Evolutionary conservation across 345 rosid genomes (phyloP).

Genomic region (Syzygium aromaticum): DNA sequence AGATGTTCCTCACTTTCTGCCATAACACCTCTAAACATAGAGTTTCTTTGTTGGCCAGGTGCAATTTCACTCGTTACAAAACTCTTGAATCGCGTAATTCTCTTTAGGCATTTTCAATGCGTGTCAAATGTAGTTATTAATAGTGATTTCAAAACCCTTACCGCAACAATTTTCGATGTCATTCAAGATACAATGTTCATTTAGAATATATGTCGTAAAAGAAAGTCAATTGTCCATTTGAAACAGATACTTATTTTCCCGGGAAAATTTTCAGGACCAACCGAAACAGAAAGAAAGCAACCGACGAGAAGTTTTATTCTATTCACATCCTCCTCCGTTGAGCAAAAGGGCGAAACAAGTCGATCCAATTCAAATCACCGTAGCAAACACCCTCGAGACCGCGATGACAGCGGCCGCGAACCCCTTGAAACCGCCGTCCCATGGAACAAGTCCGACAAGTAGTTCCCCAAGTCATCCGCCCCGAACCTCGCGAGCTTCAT

Average conservation of each 20-base stretch:
- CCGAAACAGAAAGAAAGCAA: background rate
- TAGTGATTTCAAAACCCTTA: background rate
- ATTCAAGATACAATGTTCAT: background rate
- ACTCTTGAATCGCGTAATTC: background rate
- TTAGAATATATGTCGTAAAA: background rate
- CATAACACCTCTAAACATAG: background rate
- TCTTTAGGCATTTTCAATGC: background rate
- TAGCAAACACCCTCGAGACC: background rate
- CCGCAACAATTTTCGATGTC: background rate
- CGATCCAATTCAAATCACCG: background rate
- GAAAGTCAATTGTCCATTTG: background rate
- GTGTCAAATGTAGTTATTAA: background rate
- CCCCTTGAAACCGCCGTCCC: background rate
- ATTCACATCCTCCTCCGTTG: background rate
- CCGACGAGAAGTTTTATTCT: background rate
- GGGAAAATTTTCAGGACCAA: background rate
- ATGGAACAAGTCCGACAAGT: constrained; percentile 14
- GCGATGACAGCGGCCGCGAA: background rate
- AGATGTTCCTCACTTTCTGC: background rate
- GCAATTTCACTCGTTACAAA: background rate
- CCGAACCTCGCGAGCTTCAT: constrained; percentile 4
- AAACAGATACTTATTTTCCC: background rate
- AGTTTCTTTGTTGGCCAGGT: background rate
- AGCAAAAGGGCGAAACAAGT: background rate
- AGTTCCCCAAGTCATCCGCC: constrained; percentile 21